These are phyloP conservation scores for Fragaria vesca DNA, from an alignment of 306 rosid genomes.

Conservation along the genomic window DNA sequence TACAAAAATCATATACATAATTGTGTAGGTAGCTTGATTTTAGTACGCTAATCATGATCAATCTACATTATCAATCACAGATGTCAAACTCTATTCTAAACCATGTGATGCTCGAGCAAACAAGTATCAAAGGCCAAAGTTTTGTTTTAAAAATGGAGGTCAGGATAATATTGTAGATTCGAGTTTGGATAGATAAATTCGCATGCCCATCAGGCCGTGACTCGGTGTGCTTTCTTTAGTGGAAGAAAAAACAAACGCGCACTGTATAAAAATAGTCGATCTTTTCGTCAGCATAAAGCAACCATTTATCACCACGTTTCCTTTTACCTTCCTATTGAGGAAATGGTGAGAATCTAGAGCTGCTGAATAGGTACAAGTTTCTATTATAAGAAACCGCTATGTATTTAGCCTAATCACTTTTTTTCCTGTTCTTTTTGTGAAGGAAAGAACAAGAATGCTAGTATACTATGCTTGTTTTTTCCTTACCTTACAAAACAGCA, in stretches of 20 bases:
- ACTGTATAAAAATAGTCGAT: neutral
- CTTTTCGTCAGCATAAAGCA: neutral
- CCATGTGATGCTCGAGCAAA: slow-evolving; percentile 13
- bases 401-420: neutral
- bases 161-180: slow-evolving; percentile 38
- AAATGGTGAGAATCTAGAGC: slow-evolving; percentile 15
- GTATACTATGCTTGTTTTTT: neutral
- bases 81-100: slow-evolving; percentile 6
- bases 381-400: neutral
- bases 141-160: slow-evolving; percentile 16
- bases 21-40: neutral
- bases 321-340: neutral
- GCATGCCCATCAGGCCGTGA: slow-evolving; percentile 21
- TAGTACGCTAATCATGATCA: slow-evolving; percentile 1
- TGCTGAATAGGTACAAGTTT: slow-evolving; percentile 12
- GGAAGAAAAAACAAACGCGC: slow-evolving; percentile 9
- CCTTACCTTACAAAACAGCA: neutral
- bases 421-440: neutral
- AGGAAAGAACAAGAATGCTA: neutral
- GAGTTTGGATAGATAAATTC: slow-evolving; percentile 32
- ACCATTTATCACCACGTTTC: neutral
- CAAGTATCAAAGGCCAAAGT: slow-evolving; percentile 3
- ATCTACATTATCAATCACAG: slow-evolving; percentile 6
- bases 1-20: slow-evolving; percentile 8
- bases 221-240: neutral